Percentiles rank a stretch among this genome's conserved stretches.
phyloP scores from a whole-genome alignment of 331 rosid species.

The Cydonia oblonga region DNA sequence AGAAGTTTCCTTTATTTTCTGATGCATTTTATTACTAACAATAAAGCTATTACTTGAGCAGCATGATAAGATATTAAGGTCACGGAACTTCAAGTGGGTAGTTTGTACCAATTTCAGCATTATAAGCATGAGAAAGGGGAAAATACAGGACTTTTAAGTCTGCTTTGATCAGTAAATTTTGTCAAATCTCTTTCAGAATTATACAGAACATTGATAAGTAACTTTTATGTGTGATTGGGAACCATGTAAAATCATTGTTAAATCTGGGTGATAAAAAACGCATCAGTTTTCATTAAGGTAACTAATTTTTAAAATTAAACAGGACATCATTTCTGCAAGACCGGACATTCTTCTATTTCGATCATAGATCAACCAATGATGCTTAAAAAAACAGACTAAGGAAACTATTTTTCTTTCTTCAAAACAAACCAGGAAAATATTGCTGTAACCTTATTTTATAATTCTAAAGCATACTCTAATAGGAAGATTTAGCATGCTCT shows the following conservation, averaged over 20 bases:
- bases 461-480: background rate
- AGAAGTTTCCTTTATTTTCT: constrained; percentile 34
- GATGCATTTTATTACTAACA: constrained; percentile 23
- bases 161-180: background rate
- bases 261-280: background rate
- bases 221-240: background rate
- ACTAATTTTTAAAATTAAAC: too few species aligned
- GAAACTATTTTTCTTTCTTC: background rate
- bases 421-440: background rate
- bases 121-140: background rate
- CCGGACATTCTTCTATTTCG: background rate
- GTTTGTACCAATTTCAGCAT: background rate
- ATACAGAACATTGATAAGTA: too few species aligned
- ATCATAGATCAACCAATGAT: background rate
- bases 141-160: background rate
- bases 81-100: background rate
- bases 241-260: background rate
- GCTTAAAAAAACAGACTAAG: background rate
- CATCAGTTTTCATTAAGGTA: background rate
- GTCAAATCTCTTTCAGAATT: background rate
- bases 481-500: background rate
- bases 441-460: background rate
- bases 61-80: background rate
- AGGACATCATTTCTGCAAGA: background rate
- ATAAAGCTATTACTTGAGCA: background rate